phyloP scores from a whole-genome alignment of 495 filamentous ascomycete species.

The Emericellopsis terricola region DNA sequence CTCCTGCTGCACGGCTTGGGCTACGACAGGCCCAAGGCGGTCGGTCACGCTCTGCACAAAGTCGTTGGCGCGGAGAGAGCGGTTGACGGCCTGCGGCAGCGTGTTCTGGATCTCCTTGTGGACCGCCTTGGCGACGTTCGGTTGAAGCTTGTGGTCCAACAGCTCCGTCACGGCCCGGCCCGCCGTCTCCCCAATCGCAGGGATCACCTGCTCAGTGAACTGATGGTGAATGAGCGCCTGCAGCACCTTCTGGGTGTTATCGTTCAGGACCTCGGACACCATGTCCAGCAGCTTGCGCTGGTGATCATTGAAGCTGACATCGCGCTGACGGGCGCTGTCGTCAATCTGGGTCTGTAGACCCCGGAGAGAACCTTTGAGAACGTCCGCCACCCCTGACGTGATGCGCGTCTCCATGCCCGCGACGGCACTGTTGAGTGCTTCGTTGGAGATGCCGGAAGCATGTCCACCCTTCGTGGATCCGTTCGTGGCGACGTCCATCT shows the following conservation, averaged over 20 bases:
- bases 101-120: conserved; percentile 41
- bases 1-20: conserved; percentile 47
- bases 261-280: conserved; percentile 71
- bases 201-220: conserved; percentile 47
- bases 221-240: conserved; percentile 46
- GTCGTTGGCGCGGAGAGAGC: conserved; percentile 50
- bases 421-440: conserved; percentile 23
- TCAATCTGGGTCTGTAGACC: conserved; percentile 23
- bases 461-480: not conserved
- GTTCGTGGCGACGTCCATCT: conserved; percentile 5
- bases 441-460: conserved; percentile 13
- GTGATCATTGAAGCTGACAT: conserved; percentile 20
- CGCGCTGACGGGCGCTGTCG: conserved; percentile 15
- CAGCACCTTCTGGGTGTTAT: conserved; percentile 75
- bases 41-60: conserved; percentile 54
- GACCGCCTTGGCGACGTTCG: conserved; percentile 31
- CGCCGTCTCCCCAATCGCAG: conserved; percentile 25
- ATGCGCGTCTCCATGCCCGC: conserved; percentile 27
- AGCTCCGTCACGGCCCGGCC: conserved; percentile 27
- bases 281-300: conserved; percentile 49
- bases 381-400: conserved; percentile 20
- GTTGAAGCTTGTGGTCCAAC: conserved; percentile 24
- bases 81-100: conserved; percentile 19
- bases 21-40: conserved; percentile 43
- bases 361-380: conserved; percentile 23